These are phyloP conservation scores for Fusarium devonianum DNA, from an alignment of 2,329 filamentous ascomycete genomes.

Conservation along the genomic window DNA sequence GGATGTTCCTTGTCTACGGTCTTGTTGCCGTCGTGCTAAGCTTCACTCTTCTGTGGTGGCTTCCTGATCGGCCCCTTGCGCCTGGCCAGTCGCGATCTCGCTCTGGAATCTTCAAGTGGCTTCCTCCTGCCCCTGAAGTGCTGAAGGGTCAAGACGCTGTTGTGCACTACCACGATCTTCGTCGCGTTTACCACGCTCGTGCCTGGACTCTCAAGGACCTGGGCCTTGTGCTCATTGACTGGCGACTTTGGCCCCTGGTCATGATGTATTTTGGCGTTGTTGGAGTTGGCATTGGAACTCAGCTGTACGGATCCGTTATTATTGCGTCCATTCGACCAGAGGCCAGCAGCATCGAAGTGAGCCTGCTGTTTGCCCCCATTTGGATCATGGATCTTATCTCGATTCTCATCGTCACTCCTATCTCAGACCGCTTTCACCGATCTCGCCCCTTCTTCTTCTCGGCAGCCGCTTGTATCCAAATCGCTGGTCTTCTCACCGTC, in stretches of 20 bases:
- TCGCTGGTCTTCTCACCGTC: conserved; percentile 78
- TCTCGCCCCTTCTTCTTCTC: conserved; percentile 84
- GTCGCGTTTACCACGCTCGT: conserved; percentile 77
- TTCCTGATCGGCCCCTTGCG: conserved; percentile 80
- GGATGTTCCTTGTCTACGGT: conserved; percentile 93
- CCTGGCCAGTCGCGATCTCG: conserved; percentile 68
- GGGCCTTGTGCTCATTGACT: conserved; percentile 75
- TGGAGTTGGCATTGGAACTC: conserved; percentile 88
- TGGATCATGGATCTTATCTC: conserved; percentile 94
- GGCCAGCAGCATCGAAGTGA: conserved; percentile 77
- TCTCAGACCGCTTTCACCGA: conserved; percentile 86
- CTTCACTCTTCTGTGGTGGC: conserved; percentile 82
- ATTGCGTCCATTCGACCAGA: conserved; percentile 78
- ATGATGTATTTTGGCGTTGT: conserved; percentile 97
- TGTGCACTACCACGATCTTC: conserved; percentile 84
- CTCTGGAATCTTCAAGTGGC: conserved; percentile 64
- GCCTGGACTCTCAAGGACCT: conserved; percentile 79
- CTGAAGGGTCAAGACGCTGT: conserved; percentile 78
- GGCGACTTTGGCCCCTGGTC: conserved; percentile 85
- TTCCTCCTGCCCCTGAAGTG: conserved; percentile 74
- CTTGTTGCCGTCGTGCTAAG: conserved; percentile 77
- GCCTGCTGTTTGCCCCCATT: conserved; percentile 86
- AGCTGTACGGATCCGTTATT: conserved; percentile 87
- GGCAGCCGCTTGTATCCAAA: conserved; percentile 77
- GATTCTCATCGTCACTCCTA: conserved; percentile 83